Percentiles rank a stretch among this genome's conserved stretches.
phyloP scores from a whole-genome alignment of 2,329 filamentous ascomycete species.

The Bipolaris gigantea region DNA sequence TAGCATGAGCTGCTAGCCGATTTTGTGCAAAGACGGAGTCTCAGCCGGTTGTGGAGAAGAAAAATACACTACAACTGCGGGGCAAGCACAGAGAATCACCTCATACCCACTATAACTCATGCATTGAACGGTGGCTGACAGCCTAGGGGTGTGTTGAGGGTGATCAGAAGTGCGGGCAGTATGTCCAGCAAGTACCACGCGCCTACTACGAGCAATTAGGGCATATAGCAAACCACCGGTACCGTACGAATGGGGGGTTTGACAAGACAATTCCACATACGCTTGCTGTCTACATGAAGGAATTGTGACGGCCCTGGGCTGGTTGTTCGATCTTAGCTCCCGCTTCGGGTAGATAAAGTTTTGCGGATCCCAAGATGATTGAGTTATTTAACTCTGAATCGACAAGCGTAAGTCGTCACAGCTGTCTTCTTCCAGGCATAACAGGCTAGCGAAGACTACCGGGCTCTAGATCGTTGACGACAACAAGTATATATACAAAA shows the following conservation, averaged over 20 bases:
- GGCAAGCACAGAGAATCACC: conserved; percentile 20
- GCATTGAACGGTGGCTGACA: conserved; percentile 6
- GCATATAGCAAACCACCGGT: conserved; percentile 3
- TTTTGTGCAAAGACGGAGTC: conserved; percentile 23
- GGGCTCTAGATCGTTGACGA: conserved; percentile 31
- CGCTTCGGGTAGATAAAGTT: conserved; percentile 40
- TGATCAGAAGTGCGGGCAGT: not conserved
- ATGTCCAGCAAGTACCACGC: conserved; percentile 8
- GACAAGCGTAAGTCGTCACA: conserved; percentile 17
- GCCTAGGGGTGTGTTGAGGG: conserved; percentile 1
- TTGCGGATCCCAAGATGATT: conserved; percentile 23
- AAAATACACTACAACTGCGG: conserved; percentile 18
- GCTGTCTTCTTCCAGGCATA: conserved; percentile 10
- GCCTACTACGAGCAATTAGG: not conserved
- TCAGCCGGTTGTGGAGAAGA: conserved; percentile 16
- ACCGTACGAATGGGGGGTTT: conserved; percentile 1
- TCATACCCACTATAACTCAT: conserved; percentile 17
- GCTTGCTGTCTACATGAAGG: conserved; percentile 3
- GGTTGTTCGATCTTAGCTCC: conserved; percentile 41
- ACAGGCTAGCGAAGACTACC: conserved; percentile 10
- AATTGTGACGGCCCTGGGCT: conserved; percentile 28
- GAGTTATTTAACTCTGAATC: conserved; percentile 19
- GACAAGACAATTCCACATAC: conserved; percentile 3
- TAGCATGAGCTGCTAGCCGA: conserved; percentile 21
- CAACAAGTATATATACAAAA: conserved; percentile 18